Evolutionary conservation across 257 asterid species (phyloP).

Genomic region (Fraxinus pennsylvanica): DNA sequence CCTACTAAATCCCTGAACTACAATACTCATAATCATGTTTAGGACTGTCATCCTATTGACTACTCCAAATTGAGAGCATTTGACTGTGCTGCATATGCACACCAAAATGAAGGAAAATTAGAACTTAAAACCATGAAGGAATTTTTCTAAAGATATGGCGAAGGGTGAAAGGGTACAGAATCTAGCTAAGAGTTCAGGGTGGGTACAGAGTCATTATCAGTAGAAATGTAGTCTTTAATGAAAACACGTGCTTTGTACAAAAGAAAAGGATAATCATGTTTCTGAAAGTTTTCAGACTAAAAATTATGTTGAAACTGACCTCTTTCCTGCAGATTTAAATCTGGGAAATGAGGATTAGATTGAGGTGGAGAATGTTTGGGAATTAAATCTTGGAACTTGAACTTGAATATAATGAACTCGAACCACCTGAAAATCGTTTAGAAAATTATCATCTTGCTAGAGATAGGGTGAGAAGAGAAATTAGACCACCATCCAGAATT

Average conservation of each 20-base stretch:
- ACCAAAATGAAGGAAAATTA: too few species aligned
- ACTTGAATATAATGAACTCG: too few species aligned
- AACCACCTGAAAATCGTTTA: too few species aligned
- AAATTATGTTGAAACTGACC: not conserved
- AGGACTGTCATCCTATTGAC: not conserved
- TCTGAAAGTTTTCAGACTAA: not conserved
- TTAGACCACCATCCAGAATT: not conserved
- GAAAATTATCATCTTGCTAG: too few species aligned
- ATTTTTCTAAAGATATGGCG: not conserved
- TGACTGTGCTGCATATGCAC: too few species aligned
- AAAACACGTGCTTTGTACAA: not conserved
- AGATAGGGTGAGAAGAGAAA: too few species aligned
- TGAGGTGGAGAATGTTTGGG: too few species aligned
- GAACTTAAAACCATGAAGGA: not conserved
- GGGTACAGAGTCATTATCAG: not conserved
- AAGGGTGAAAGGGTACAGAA: not conserved
- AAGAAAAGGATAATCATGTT: too few species aligned
- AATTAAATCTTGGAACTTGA: too few species aligned
- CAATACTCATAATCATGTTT: not conserved
- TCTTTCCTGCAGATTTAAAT: too few species aligned
- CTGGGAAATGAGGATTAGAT: too few species aligned
- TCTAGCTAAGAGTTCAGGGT: not conserved
- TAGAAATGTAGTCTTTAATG: not conserved
- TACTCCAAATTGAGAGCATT: too few species aligned
- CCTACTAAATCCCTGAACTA: not conserved